phyloP scores from a whole-genome alignment of 169 alveolate genomes.

The Plasmodium gonderi region DNA sequence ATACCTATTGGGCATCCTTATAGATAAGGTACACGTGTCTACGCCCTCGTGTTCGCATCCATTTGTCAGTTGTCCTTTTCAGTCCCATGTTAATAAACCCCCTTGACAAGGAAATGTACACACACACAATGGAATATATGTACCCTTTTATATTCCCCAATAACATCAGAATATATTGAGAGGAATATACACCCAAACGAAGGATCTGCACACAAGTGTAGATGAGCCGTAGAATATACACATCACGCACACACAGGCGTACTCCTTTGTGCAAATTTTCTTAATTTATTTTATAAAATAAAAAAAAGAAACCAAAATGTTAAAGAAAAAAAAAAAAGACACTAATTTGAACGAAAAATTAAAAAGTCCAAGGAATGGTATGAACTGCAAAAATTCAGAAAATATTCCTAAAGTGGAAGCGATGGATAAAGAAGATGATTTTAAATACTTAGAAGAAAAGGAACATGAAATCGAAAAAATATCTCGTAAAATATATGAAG shows the following conservation, averaged over 20 bases:
- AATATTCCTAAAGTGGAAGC: background rate
- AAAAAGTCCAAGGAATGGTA: conserved; percentile 16
- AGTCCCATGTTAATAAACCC: too few species aligned
- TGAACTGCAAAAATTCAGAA: background rate
- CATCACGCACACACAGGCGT: background rate
- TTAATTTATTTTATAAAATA: background rate
- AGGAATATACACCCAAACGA: background rate
- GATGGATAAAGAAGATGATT: conserved; percentile 10
- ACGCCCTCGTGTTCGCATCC: too few species aligned
- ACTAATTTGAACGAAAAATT: conserved; percentile 22
- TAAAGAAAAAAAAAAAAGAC: conserved; percentile 46
- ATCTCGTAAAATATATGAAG: conserved; percentile 66
- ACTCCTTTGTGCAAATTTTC: background rate
- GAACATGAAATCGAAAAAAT: conserved; percentile 68
- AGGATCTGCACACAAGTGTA: background rate
- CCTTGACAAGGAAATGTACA: too few species aligned
- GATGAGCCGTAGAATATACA: background rate
- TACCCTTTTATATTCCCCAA: too few species aligned
- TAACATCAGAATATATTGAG: too few species aligned
- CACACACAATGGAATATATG: too few species aligned
- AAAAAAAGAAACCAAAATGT: conserved; percentile 2
- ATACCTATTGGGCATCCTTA: too few species aligned
- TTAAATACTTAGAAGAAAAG: conserved; percentile 46
- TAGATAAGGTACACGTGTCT: too few species aligned
- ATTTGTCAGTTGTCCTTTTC: too few species aligned